Evolutionary conservation across 805 yeast species (phyloP).

Genomic region (Blastobotrys attinorum): DNA sequence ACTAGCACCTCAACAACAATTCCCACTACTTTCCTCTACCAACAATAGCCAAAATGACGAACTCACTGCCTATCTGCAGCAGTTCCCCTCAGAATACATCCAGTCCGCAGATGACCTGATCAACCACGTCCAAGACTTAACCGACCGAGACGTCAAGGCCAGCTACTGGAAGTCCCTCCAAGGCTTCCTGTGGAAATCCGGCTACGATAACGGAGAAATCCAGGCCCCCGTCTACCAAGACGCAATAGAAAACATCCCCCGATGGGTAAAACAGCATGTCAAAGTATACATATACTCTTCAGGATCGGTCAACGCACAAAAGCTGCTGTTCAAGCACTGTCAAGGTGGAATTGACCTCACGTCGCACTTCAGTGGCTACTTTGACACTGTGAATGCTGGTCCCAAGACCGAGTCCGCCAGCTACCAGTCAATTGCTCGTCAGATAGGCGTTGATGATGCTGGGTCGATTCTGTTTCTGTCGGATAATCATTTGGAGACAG

Average conservation of each 20-base stretch:
- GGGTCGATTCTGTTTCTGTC: slow-evolving; percentile 55
- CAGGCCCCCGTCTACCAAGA: slow-evolving; percentile 72
- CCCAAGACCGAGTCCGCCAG: slow-evolving; percentile 51
- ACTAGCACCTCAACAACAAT: slow-evolving; percentile 14
- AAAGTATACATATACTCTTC: slow-evolving; percentile 74
- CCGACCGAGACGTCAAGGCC: slow-evolving; percentile 64
- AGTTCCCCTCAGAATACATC: slow-evolving; percentile 38
- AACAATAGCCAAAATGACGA: slow-evolving; percentile 11
- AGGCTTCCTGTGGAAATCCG: slow-evolving; percentile 74
- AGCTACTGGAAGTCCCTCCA: slow-evolving; percentile 70
- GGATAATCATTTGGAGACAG: slow-evolving; percentile 71
- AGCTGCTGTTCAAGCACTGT: slow-evolving; percentile 63
- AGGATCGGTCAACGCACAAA: slow-evolving; percentile 85
- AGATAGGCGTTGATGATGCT: slow-evolving; percentile 30
- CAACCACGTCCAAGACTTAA: slow-evolving; percentile 49
- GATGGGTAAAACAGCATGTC: slow-evolving; percentile 1
- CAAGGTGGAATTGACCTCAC: slow-evolving; percentile 44
- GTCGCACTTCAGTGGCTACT: slow-evolving; percentile 52
- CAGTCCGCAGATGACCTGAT: slow-evolving; percentile 30
- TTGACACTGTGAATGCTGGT: slow-evolving; percentile 81
- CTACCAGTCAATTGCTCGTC: slow-evolving; percentile 46
- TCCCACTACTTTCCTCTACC: too few relatives aligned
- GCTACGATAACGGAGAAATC: slow-evolving; percentile 70
- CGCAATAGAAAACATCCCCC: slow-evolving; percentile 48
- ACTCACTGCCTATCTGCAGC: slow-evolving; percentile 28